These are phyloP conservation scores for Sapria himalayana DNA, from an alignment of 345 rosid genomes.

Conservation along the genomic window DNA sequence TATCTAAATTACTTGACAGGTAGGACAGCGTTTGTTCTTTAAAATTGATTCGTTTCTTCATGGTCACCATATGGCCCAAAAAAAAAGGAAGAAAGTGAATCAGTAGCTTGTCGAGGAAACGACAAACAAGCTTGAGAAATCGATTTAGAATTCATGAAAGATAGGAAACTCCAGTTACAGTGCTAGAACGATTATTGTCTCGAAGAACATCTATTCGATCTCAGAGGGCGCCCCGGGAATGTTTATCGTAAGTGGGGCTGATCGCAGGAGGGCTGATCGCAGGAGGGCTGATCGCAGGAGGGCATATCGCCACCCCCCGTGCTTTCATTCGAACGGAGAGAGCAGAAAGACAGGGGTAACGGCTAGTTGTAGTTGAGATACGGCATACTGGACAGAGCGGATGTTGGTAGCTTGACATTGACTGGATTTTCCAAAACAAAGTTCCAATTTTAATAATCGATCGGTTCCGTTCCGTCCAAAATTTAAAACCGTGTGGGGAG, in stretches of 20 bases:
- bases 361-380: too few relatives aligned
- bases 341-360: too few relatives aligned
- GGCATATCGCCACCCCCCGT: conserved; percentile 15
- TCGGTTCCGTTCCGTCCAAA: too few relatives aligned
- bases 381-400: too few relatives aligned
- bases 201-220: conserved; percentile 19
- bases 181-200: too few relatives aligned
- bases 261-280: conserved; percentile 16
- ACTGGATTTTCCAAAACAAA: too few relatives aligned
- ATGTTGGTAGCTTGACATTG: too few relatives aligned
- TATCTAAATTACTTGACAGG: conserved; percentile 56
- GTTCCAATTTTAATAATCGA: too few relatives aligned
- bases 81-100: neutral
- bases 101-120: neutral
- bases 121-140: neutral
- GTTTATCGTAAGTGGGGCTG: conserved; percentile 29
- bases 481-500: too few relatives aligned
- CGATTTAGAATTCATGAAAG: neutral
- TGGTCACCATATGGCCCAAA: conserved; percentile 42
- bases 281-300: conserved; percentile 21
- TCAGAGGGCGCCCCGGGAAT: conserved; percentile 30
- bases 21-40: conserved; percentile 46
- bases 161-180: conserved; percentile 5
- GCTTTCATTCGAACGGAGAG: too few relatives aligned
- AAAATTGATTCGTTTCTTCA: conserved; percentile 76